Conservation (phyloP, 495 filamentous ascomycete genomes). For the Penicillium roqueforti region DNA sequence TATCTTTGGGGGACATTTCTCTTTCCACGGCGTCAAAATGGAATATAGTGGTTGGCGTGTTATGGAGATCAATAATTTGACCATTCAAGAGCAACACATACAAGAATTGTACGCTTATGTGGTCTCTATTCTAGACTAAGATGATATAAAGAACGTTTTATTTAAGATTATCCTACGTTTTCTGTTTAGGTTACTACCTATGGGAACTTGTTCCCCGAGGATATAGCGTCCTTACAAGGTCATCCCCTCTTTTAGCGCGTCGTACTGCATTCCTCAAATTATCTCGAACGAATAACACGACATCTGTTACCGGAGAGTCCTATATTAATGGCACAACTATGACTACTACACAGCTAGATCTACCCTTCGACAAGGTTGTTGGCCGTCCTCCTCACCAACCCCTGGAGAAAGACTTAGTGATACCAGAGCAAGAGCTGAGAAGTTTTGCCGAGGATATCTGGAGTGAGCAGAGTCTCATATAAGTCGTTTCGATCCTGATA, state of each 20-base stretch:
- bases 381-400: slow-evolving; percentile 15
- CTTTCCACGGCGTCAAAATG: not conserved
- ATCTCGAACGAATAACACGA: slow-evolving; percentile 17
- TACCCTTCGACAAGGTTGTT: slow-evolving; percentile 21
- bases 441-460: slow-evolving; percentile 20
- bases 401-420: slow-evolving; percentile 17
- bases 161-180: not conserved
- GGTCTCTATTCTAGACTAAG: not conserved
- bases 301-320: slow-evolving; percentile 17
- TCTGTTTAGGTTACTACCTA: not conserved
- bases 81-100: slow-evolving; percentile 3
- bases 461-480: slow-evolving; percentile 16
- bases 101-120: not conserved
- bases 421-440: slow-evolving; percentile 19
- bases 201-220: slow-evolving; percentile 17
- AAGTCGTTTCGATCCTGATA: slow-evolving; percentile 2
- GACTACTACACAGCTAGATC: slow-evolving; percentile 16
- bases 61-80: not conserved
- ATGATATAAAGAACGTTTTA: not conserved
- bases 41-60: slow-evolving; percentile 3
- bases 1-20: slow-evolving; percentile 1
- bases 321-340: slow-evolving; percentile 13
- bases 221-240: slow-evolving; percentile 10
- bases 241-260: slow-evolving; percentile 10
- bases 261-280: slow-evolving; percentile 19